These are phyloP conservation scores for Aspergillus jensenii DNA, from an alignment of 2,329 filamentous ascomycete species.

Conservation along the genomic window DNA sequence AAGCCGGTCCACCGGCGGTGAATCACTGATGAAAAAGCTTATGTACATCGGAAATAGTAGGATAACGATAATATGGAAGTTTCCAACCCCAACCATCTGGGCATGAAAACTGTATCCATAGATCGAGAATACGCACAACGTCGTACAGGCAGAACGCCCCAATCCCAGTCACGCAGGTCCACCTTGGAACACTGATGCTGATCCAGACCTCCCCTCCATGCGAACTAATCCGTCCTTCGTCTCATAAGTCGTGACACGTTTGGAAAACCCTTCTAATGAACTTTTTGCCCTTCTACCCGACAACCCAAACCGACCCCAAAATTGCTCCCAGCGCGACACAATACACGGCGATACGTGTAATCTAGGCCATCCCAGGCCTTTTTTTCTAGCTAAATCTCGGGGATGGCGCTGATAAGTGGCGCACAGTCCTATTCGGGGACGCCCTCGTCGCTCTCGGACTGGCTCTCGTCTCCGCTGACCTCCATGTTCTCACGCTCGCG, in stretches of 20 bases:
- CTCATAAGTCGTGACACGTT: conserved; percentile 28
- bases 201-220: conserved; percentile 17
- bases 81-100: conserved; percentile 14
- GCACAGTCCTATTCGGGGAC: conserved; percentile 51
- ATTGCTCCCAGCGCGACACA: conserved; percentile 3
- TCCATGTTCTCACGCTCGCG: conserved; percentile 96
- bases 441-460: conserved; percentile 93
- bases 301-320: not conserved
- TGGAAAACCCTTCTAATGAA: conserved; percentile 24
- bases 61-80: conserved; percentile 23
- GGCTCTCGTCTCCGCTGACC: conserved; percentile 94
- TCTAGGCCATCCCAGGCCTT: not conserved
- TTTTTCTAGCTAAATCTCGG: not conserved
- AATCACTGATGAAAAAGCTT: conserved; percentile 26
- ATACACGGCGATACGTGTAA: not conserved
- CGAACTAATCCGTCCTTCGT: conserved; percentile 26
- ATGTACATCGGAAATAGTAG: conserved; percentile 38
- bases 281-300: conserved; percentile 18
- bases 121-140: conserved; percentile 15
- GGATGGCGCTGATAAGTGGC: not conserved
- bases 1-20: conserved; percentile 25
- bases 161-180: conserved; percentile 8
- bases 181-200: conserved; percentile 13
- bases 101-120: conserved; percentile 10
- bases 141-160: conserved; percentile 9